Conservation (phyloP, 495 filamentous ascomycete genomes). For the Filosporella fistucella region DNA sequence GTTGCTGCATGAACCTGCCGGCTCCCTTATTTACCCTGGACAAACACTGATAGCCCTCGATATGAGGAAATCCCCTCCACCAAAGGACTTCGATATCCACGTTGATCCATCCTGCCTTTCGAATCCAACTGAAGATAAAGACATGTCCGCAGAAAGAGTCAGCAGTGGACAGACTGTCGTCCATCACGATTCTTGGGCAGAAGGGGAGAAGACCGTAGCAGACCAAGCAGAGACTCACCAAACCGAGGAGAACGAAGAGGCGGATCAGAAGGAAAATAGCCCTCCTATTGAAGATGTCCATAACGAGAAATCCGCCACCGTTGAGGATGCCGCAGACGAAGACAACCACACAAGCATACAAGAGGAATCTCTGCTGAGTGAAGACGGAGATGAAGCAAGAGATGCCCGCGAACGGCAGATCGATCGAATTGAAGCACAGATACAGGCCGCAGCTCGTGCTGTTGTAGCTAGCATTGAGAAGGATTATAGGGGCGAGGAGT, state of each 20-base stretch:
- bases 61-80: slow-evolving; percentile 25
- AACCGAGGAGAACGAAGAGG: slow-evolving; percentile 5
- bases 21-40: slow-evolving; percentile 6
- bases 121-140: slow-evolving; percentile 28
- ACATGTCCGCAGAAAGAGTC: slow-evolving; percentile 15
- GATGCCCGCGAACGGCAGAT: slow-evolving; percentile 19
- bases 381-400: slow-evolving; percentile 6
- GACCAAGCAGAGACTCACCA: slow-evolving; percentile 5
- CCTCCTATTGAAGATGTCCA: neutral
- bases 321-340: slow-evolving; percentile 7
- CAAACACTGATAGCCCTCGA: neutral
- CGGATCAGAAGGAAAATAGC: slow-evolving; percentile 7
- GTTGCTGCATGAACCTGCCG: slow-evolving; percentile 21
- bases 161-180: slow-evolving; percentile 14
- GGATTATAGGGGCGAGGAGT: no score
- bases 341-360: neutral
- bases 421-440: slow-evolving; percentile 31
- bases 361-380: slow-evolving; percentile 5
- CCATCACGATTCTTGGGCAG: slow-evolving; percentile 16
- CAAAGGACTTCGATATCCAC: slow-evolving; percentile 37
- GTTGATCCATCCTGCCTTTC: slow-evolving; percentile 36
- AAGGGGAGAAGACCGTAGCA: slow-evolving; percentile 1
- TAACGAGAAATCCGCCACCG: slow-evolving; percentile 1
- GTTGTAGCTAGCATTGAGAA: slow-evolving; percentile 34
- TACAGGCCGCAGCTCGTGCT: slow-evolving; percentile 38